Conservation (phyloP, 1,284 basidiomycete genomes). For the Naganishia cerealis region DNA sequence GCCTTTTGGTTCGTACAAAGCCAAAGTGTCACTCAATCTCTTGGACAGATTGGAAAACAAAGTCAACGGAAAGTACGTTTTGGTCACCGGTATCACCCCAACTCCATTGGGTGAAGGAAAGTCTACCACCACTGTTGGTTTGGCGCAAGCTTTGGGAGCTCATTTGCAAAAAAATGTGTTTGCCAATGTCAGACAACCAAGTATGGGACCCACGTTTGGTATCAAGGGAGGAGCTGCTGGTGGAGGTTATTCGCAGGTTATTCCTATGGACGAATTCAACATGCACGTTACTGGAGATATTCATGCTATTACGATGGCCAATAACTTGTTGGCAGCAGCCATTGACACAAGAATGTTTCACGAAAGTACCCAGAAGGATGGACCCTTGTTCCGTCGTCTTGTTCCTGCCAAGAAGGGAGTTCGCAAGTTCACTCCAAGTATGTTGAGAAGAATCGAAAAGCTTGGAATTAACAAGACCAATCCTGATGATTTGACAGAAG, state of each 20-base stretch:
- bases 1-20: constrained; percentile 93
- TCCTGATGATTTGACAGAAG: constrained; percentile 86
- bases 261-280: constrained; percentile 93
- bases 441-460: constrained; percentile 92
- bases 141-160: constrained; percentile 94
- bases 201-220: constrained; percentile 97
- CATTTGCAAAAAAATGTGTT: constrained; percentile 89
- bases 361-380: constrained; percentile 87
- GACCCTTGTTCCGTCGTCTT: constrained; percentile 87
- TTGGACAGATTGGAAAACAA: constrained; percentile 81
- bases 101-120: constrained; percentile 98
- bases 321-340: constrained; percentile 94
- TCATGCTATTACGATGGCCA: constrained; percentile 95
- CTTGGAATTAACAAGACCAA: constrained; percentile 93
- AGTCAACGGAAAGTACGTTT: constrained; percentile 92
- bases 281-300: constrained; percentile 94
- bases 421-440: constrained; percentile 90
- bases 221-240: constrained; percentile 99
- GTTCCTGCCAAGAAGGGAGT: constrained; percentile 92
- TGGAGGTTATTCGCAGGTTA: constrained; percentile 97
- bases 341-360: constrained; percentile 98
- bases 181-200: constrained; percentile 97
- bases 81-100: constrained; percentile 95
- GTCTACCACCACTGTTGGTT: constrained; percentile 95
- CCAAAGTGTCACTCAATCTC: constrained; percentile 89